Evolutionary conservation across 805 yeast genomes (phyloP), one percentile per base, ranked within the genome.

Genomic region (Yamadazyma phyllophila): DNA sequence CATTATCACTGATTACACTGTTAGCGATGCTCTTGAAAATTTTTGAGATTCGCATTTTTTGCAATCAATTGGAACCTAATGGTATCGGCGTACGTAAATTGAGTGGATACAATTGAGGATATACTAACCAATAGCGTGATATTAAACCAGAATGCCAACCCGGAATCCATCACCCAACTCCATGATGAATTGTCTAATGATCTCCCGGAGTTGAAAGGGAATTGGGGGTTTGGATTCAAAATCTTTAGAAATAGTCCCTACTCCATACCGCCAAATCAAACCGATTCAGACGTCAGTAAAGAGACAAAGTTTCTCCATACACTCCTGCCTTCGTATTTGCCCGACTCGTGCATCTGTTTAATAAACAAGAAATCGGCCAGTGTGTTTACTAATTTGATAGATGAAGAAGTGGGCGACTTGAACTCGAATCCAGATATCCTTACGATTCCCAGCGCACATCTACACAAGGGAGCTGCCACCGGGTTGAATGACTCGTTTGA

Each of bases 151-250:
- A 59, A 56, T 36, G 74, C 76, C 2, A 66, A 73, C 4, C 83
- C 86, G 2, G 82, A 78, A 41, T 76, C 85, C 4, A 84, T 87
- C 27, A 71, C 86, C 0, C 76, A 78, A 36, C 78, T 85, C 55
- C 90, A 85, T 58, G 95, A 88, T 60, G 75, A 77, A 45, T 73
- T 88, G 12, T 76, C 85, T 3, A 84, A 84, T 54, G 82, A 81
- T 49, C 70, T 83, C 12, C 91, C 94, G 1, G 69, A 75, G 13
- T 56, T 74, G 2, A 66, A 77, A 26, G 89, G 76, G 3, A 74
- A 81, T 37, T 87, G 95, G 95, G 71, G 69, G 35, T 82, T 85
- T 54, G 86, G 78, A 42, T 73, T 85, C 52, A 82, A 78, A 55
- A 78, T 88, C 31, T 86, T 81, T 60, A 65, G 86, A 30, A 83